These are phyloP conservation scores for Cenchrus fungigraminus DNA, from an alignment of 176 grass and related monocot genomes.

Conservation along the genomic window DNA sequence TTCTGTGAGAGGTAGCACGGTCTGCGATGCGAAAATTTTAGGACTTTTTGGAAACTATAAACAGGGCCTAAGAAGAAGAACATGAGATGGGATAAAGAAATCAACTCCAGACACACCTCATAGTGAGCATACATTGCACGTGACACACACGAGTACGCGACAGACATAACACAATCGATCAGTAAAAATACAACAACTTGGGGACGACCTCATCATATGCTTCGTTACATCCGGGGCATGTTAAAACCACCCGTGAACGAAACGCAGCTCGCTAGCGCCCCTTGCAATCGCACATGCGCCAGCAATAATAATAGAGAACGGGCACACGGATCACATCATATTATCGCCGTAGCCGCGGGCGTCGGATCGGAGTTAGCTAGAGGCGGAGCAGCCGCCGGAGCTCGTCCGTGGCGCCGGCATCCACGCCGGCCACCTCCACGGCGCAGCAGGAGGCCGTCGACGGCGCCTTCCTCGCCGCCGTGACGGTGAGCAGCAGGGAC, in stretches of 20 bases:
- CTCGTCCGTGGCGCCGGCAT: slow-evolving; percentile 72
- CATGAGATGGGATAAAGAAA: background rate
- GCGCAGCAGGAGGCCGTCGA: slow-evolving; percentile 25
- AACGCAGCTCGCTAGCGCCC: background rate
- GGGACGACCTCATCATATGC: background rate
- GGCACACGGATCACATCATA: background rate
- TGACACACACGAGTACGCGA: background rate
- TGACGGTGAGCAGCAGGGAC: slow-evolving; percentile 46
- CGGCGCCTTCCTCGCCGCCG: slow-evolving; percentile 38
- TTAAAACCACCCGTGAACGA: slow-evolving; percentile 38
- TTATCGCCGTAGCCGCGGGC: background rate
- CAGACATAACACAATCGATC: slow-evolving; percentile 2
- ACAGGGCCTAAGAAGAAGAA: background rate
- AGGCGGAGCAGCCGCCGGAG: slow-evolving; percentile 73
- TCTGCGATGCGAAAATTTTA: too few species aligned
- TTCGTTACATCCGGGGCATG: slow-evolving; percentile 31
- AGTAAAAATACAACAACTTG: slow-evolving; percentile 23
- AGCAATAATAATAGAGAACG: background rate
- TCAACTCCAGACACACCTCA: background rate
- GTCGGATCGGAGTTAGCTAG: slow-evolving; percentile 18
- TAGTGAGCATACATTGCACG: background rate
- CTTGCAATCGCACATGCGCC: slow-evolving; percentile 14
- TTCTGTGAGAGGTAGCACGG: too few species aligned
- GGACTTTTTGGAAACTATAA: too few species aligned
- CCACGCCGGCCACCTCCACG: slow-evolving; percentile 47